Evolutionary conservation across 495 filamentous ascomycete species (phyloP), one percentile per base, ranked within the genome.

Genomic region (Amphirosellinia nigrospora): DNA sequence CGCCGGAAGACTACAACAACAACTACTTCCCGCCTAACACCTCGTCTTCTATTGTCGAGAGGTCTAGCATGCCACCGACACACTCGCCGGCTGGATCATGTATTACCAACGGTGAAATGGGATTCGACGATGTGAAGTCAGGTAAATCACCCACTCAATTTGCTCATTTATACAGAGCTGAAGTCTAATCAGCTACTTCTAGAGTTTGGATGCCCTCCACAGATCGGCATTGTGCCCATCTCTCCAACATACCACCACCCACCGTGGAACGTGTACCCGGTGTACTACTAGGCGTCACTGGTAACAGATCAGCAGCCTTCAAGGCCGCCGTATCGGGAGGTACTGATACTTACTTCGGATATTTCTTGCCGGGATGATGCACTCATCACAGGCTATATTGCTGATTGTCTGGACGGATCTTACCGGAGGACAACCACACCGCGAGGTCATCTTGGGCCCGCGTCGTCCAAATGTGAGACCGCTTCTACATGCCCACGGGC

Each of bases 21-120:
- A 77, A 76, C 39, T 83, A 82, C 58, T 77, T 82, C 15, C 77
- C 79, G 36, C 78, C 76, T 8, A 82, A 79, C 55, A 73, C 80
- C 36, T 79, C 82, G n/a, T 48, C 77, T 4, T 69, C 77, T 11
- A 75, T 80, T 69, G 73, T 82, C 28, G 79, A 80, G 16, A 72
- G 72, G 36, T 67, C 68, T 9, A 77, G 77, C 34, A 59, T 79
- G 16, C 71, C 74, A 4, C 71, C 72, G 1, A 30, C 48, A 23
- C 74, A 65, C 30, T 76, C 74, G 55, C 72, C 76, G 30, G 70
- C 65, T 13, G n/a, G 59, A 5, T 72, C 76, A 21, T 73, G 74
- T 32, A 62, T 68, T 2, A 65, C 63, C 21, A 69, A 55, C 10
- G 60, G 73, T 26, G 72, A 76, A 23, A 48, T 70, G 15, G 45